Evolutionary conservation across 352 stramenopile genomes (phyloP).

Genomic region (Globisporangium uncinulatum): DNA sequence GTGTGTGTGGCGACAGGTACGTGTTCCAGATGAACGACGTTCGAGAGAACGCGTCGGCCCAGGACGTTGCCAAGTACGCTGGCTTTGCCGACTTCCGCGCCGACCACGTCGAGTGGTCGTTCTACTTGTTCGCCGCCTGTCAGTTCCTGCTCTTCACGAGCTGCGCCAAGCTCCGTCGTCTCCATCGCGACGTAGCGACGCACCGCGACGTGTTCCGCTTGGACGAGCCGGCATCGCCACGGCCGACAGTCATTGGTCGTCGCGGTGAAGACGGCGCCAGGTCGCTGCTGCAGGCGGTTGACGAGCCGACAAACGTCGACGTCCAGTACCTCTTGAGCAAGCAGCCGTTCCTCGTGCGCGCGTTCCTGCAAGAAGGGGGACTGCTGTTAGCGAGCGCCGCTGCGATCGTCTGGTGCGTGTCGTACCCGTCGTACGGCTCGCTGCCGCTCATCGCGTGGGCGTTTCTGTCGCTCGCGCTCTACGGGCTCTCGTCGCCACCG

Average conservation of each 20-base stretch:
- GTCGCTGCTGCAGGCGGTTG: slow-evolving; percentile 12
- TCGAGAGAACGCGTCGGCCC: slow-evolving; percentile 18
- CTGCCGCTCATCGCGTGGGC: slow-evolving; percentile 55
- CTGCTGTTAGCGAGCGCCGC: slow-evolving; percentile 58
- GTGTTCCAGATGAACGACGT: slow-evolving; percentile 42
- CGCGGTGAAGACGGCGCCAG: not conserved
- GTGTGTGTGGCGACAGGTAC: slow-evolving; percentile 27
- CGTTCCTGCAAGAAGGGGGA: slow-evolving; percentile 66
- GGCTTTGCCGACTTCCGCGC: slow-evolving; percentile 56
- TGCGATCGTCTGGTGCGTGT: slow-evolving; percentile 72
- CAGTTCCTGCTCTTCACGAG: slow-evolving; percentile 58
- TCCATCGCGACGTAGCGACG: slow-evolving; percentile 28
- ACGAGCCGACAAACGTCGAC: slow-evolving; percentile 21
- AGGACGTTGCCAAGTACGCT: slow-evolving; percentile 41
- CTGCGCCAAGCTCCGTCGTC: slow-evolving; percentile 57
- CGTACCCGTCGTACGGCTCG: slow-evolving; percentile 78
- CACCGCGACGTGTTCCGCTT: slow-evolving; percentile 13
- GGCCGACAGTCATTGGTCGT: slow-evolving; percentile 8
- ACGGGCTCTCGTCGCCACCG: slow-evolving; percentile 45
- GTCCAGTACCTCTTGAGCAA: slow-evolving; percentile 50
- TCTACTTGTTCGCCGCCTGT: slow-evolving; percentile 59
- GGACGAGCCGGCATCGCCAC: not conserved
- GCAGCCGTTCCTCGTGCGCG: slow-evolving; percentile 54
- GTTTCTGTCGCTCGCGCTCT: slow-evolving; percentile 62
- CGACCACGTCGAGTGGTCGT: slow-evolving; percentile 38